A percentile compares a stretch with the other conserved stretches of the same genome.
Conservation (phyloP, 495 filamentous ascomycete genomes). For the Annulohypoxylon stygium region DNA sequence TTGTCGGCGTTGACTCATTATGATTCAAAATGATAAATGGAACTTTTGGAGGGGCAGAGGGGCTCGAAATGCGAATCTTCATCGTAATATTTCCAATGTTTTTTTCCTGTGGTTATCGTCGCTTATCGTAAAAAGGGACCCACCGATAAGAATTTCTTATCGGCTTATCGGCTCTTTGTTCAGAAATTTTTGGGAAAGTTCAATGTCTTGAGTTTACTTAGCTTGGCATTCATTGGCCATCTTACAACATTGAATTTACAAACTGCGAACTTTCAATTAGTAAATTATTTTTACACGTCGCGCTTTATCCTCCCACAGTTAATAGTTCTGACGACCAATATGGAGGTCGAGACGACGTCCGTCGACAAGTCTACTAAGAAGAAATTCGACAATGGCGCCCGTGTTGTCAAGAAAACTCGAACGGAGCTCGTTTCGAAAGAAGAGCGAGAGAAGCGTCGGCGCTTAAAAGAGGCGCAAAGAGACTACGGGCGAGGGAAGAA, state of each 20-base stretch:
- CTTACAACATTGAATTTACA: slow-evolving; percentile 8
- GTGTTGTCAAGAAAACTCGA: slow-evolving; percentile 58
- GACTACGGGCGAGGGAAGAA: slow-evolving; percentile 86
- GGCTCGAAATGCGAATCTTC: slow-evolving; percentile 31
- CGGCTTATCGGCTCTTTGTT: slow-evolving; percentile 14
- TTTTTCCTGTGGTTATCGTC: slow-evolving; percentile 44
- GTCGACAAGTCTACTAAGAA: slow-evolving; percentile 8
- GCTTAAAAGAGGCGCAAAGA: slow-evolving; percentile 73
- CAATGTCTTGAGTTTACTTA: slow-evolving; percentile 14
- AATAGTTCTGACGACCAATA: not conserved
- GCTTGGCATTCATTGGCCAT: slow-evolving; percentile 28
- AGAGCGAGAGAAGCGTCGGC: slow-evolving; percentile 59
- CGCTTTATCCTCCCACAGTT: not conserved
- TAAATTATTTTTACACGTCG: slow-evolving; percentile 8
- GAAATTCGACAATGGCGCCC: slow-evolving; percentile 58
- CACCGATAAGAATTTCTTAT: slow-evolving; percentile 40
- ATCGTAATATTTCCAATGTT: slow-evolving; percentile 32
- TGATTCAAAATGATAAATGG: not conserved
- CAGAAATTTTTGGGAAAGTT: slow-evolving; percentile 36
- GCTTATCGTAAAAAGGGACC: slow-evolving; percentile 39
- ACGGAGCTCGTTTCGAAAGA: slow-evolving; percentile 59
- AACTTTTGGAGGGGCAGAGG: slow-evolving; percentile 40
- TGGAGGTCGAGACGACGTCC: slow-evolving; percentile 31
- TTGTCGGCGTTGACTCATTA: not conserved
- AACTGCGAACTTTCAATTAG: slow-evolving; percentile 3